Conservation (phyloP, 202 grass and related monocot species). For the Setaria viridis region DNA sequence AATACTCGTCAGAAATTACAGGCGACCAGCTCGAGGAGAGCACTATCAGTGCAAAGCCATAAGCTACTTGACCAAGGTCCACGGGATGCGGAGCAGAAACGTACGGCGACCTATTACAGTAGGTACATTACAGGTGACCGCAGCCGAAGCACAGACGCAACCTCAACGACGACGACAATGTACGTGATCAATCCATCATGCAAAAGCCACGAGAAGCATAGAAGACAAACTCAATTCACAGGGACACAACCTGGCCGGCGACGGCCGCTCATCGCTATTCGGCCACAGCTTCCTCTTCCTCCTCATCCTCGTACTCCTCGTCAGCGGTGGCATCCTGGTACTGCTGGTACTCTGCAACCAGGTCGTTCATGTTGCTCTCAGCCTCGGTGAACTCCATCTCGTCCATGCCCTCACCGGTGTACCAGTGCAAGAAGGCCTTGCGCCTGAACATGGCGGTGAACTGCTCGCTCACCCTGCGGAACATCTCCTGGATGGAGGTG, state of each 20-base stretch:
- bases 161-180: slow-evolving; percentile 10
- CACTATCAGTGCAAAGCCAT: slow-evolving; percentile 23
- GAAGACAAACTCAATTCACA: slow-evolving; percentile 44
- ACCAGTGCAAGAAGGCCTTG: slow-evolving; percentile 98
- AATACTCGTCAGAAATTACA: slow-evolving; percentile 49
- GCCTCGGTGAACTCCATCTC: slow-evolving; percentile 99
- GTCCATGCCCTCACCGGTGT: slow-evolving; percentile 95
- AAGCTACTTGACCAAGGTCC: slow-evolving; percentile 15
- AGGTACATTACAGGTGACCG: slow-evolving; percentile 23
- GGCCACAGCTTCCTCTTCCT: slow-evolving; percentile 48
- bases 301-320: slow-evolving; percentile 75
- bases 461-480: slow-evolving; percentile 78
- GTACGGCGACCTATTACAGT: slow-evolving; percentile 12
- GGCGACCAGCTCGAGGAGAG: slow-evolving; percentile 41
- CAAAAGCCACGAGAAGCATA: slow-evolving; percentile 42
- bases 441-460: slow-evolving; percentile 93
- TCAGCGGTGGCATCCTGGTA: slow-evolving; percentile 93
- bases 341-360: slow-evolving; percentile 89
- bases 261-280: slow-evolving; percentile 25
- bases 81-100: slow-evolving; percentile 15
- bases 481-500: slow-evolving; percentile 93
- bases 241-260: slow-evolving; percentile 3
- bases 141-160: slow-evolving; percentile 37
- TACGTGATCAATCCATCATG: slow-evolving; percentile 42
- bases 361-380: slow-evolving; percentile 98